Evolutionary conservation across 139 green algal species (phyloP), one percentile per base, ranked within the genome.

Genomic region (Prasinococcaceae sp.): DNA sequence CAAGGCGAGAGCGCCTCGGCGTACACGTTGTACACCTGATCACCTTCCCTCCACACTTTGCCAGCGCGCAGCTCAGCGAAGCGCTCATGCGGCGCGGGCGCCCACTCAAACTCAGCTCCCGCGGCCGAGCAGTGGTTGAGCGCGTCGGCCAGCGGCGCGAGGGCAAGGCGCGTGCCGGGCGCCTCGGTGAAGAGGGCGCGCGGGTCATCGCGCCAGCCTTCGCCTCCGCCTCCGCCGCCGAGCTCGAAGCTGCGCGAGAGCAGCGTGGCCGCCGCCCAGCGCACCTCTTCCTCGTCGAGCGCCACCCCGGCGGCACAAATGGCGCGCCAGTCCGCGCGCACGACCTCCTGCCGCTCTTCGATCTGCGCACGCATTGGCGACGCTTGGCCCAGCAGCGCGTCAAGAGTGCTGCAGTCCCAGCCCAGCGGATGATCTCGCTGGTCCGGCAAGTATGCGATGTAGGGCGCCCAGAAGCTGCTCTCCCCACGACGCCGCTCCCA

Each of bases 1-100:
- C 32, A 20, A 5, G 57, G 23, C 25, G 16, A 45, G 23, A 58
- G 57, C 17, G 17, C 16, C 30, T 47, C 47, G 17, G 47, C 57
- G 47, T 65, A 65, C 33, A 35, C 52, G 42, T 65, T 47, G 40
- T 52, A 58, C 29, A 65, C 57, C 47, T 65, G 22, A 33, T 57
- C 20, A 17, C 57, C 57, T 24, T 32, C 29, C 25, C n/a, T n/a
- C 12, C 47, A 65, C n/a, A 9, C 27, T 19, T 10, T 55, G 48
- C 42, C 28, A 9, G 55, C 57, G 2, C 47, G 24, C 30, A 65
- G 50, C 25, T 20, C 58, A 22, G 57, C 57, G 42, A 8, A 24
- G 3, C 42, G 6, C 32, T 17, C 24, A 28, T 16, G 22, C 26
- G 9, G 35, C 14, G 24, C 46, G 8, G 37, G 37, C 52, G 14